A percentile compares a stretch with the other conserved stretches of the same genome.
Conservation (phyloP, 352 stramenopile species). For the Phytophthora brassicae region DNA sequence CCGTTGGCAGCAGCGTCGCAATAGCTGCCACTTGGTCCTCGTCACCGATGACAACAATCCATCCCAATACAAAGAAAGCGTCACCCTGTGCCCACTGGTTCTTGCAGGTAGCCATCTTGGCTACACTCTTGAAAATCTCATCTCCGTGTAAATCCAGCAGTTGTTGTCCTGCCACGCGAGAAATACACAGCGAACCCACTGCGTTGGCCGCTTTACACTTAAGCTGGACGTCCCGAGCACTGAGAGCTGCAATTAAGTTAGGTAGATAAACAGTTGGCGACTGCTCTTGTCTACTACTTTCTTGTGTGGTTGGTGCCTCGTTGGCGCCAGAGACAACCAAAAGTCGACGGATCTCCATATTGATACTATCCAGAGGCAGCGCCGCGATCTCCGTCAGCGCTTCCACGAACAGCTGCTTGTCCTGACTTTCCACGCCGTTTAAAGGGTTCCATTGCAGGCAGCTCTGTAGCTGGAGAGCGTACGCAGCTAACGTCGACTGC, state of each 20-base stretch:
- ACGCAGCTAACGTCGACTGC: constrained; percentile 22
- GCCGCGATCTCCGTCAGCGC: constrained; percentile 74
- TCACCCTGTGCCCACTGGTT: constrained; percentile 80
- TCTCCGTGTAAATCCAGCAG: constrained; percentile 52
- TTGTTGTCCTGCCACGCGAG: constrained; percentile 64
- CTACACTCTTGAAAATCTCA: constrained; percentile 37
- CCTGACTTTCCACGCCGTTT: constrained; percentile 6
- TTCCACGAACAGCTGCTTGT: constrained; percentile 64
- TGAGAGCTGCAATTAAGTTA: constrained; percentile 50
- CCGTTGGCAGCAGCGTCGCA: constrained; percentile 42
- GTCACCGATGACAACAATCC: constrained; percentile 72
- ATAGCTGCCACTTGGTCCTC: constrained; percentile 42
- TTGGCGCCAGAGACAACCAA: constrained; percentile 32
- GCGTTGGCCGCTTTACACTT: constrained; percentile 83
- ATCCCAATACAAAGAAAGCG: constrained; percentile 74
- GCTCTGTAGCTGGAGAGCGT: constrained; percentile 30
- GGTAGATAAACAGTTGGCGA: constrained; percentile 19
- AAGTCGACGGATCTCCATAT: constrained; percentile 71
- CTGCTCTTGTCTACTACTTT: not conserved
- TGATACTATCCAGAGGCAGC: constrained; percentile 62
- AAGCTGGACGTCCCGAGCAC: constrained; percentile 63
- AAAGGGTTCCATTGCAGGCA: constrained; percentile 46
- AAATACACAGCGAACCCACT: constrained; percentile 73
- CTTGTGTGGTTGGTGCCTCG: not conserved
- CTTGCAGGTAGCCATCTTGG: constrained; percentile 63